phyloP scores from a whole-genome alignment of 257 asterid genomes.

The Paraleonurus japonicus region DNA sequence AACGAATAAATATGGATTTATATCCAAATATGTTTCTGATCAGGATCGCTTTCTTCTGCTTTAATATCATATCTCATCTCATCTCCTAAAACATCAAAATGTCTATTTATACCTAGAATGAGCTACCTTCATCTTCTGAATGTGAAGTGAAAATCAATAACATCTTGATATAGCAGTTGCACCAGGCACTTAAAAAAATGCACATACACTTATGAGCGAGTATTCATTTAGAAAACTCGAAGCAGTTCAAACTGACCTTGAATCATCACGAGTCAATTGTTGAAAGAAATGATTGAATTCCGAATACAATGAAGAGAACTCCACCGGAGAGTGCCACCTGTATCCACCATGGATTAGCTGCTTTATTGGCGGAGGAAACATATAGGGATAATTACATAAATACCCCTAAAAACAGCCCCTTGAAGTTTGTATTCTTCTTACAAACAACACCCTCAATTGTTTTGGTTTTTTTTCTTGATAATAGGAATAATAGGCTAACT shows the following conservation, averaged over 20 bases:
- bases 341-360: conserved; percentile 20
- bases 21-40: conserved; percentile 11
- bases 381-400: background rate
- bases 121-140: conserved; percentile 29
- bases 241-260: conserved; percentile 34
- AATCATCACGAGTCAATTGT: conserved; percentile 47
- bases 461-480: background rate
- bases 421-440: background rate
- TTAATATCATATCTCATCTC: background rate
- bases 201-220: background rate
- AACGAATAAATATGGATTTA: background rate
- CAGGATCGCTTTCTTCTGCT: background rate
- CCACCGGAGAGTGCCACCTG: conserved; percentile 94
- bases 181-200: background rate
- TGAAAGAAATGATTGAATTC: conserved; percentile 89
- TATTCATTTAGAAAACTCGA: conserved; percentile 1
- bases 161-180: background rate
- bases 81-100: conserved; percentile 24
- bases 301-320: conserved; percentile 82
- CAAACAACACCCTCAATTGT: background rate
- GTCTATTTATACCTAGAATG: background rate
- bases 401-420: background rate
- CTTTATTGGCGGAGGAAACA: conserved; percentile 1
- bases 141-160: conserved; percentile 20
- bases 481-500: background rate